Evolutionary conservation across 1,139 yeast species (phyloP).

Genomic region (Eremothecium gossypii): DNA sequence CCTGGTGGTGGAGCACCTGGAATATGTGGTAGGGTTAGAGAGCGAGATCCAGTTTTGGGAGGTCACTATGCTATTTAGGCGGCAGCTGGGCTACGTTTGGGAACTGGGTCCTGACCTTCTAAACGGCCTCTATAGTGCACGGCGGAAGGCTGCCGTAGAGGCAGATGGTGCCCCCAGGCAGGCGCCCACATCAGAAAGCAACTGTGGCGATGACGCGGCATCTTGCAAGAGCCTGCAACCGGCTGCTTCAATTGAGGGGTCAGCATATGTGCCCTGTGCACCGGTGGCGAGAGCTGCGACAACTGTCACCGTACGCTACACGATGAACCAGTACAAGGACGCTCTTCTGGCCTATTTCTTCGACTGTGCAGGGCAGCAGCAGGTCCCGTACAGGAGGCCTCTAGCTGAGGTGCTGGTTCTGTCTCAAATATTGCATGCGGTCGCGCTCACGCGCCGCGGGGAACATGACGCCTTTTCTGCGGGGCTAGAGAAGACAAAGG

Average conservation of each 20-base stretch:
- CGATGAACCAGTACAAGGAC: constrained; percentile 1
- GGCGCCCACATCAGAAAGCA: too few species aligned
- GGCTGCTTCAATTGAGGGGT: too few species aligned
- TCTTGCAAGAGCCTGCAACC: too few species aligned
- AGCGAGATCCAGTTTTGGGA: constrained; percentile 3
- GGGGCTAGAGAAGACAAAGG: not conserved
- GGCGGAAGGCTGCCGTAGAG: too few species aligned
- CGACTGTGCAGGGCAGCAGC: not conserved
- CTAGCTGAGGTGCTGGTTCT: not conserved
- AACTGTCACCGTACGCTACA: not conserved
- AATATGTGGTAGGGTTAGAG: not conserved
- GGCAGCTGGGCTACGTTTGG: not conserved
- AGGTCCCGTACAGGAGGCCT: not conserved
- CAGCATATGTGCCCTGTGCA: too few species aligned
- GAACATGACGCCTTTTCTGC: not conserved
- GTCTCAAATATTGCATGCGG: not conserved
- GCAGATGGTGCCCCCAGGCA: too few species aligned
- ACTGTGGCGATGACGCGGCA: too few species aligned
- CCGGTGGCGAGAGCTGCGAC: too few species aligned
- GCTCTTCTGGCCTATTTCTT: not conserved
- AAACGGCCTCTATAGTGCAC: not conserved
- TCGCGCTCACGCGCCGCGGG: not conserved
- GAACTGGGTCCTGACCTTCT: not conserved
- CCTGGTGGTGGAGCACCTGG: not conserved
- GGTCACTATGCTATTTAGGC: constrained; percentile 2